Base-by-base conservation (phyloP, 768 basidiomycete species). In the Boletus tylopilopsis region DNA sequence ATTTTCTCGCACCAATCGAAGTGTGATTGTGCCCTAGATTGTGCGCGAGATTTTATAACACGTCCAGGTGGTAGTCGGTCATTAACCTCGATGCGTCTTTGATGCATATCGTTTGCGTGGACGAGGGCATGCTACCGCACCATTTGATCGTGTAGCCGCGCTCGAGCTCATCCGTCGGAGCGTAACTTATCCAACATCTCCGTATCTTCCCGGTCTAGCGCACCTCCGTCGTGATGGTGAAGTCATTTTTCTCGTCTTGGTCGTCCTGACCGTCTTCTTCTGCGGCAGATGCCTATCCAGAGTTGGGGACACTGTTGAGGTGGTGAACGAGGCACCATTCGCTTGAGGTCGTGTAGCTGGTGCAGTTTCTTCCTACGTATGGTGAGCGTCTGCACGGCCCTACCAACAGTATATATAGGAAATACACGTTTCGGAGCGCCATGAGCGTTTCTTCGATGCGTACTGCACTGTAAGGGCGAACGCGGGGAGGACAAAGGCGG, bases 41-140 rank as follows among this genome's bases (percentile, higher is more conserved):
- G 42, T 57, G 58, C 3, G 61, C 50, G 13, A 92, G 78, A 64
- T 93, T 93, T 16, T 70, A 66, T 12, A 93, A 74, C 3, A 91
- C 88, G n/a, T 76, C 75, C 0, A 82, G 78, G 62, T 92, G 88
- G 56, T 80, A 91, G 61, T 94, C 90, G 9, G 87, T 90, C 13
- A 88, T 85, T 19, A 85, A 65, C 6, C 71, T 64, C n/a, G 80
- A 73, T 2, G 79, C 83, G 5, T 78, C 72, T 41, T 87, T 86
- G 16, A 86, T 69, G 19, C 80, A 53, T 19, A 51, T 57, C 10
- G 68, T 58, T 23, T 81, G 76, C 16, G 66, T 60, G n/a, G n/a
- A n/a, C n/a, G n/a, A n/a, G n/a, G n/a, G n/a, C n/a, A n/a, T n/a
- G n/a, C 18, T 72, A 69, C 15, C 63, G 61, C 25, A 61, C 90